A percentile compares a stretch with the other conserved stretches of the same genome.
phyloP scores from a whole-genome alignment of 495 filamentous ascomycete species.

The Viridothelium virens region DNA sequence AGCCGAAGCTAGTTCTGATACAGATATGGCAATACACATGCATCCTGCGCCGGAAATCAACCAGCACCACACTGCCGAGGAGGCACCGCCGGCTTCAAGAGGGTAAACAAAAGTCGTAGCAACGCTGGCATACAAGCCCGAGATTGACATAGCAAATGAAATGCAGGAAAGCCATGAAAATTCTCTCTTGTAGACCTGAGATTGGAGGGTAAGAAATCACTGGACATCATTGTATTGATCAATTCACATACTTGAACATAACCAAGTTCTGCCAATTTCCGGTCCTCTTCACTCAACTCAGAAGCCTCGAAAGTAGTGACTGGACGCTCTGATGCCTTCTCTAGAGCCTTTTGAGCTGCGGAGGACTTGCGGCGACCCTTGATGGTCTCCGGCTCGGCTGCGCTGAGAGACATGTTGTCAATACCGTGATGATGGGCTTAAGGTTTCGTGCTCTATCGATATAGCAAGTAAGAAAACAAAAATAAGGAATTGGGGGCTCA shows the following conservation, averaged over 20 bases:
- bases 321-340: neutral
- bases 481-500: neutral
- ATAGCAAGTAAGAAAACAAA: too few species aligned
- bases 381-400: neutral
- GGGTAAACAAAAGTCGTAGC: constrained; percentile 57
- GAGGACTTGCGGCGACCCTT: constrained; percentile 5
- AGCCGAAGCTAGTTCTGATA: constrained; percentile 50
- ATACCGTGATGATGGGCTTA: neutral
- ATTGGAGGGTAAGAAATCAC: neutral
- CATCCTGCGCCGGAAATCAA: constrained; percentile 54
- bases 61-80: constrained; percentile 59
- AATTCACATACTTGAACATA: constrained; percentile 1
- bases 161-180: constrained; percentile 11
- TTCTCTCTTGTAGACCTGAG: constrained; percentile 7
- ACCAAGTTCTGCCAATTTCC: constrained; percentile 6
- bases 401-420: constrained; percentile 3
- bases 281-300: constrained; percentile 2
- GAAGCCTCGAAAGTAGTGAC: neutral
- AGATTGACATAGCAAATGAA: constrained; percentile 9
- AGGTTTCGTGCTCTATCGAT: too few species aligned
- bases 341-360: neutral
- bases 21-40: constrained; percentile 53
- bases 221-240: neutral
- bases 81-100: constrained; percentile 51
- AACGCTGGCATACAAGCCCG: constrained; percentile 51